Base-by-base conservation (phyloP, 192 early-diverging fungal genomes). In the Coemansia sp. region DNA sequence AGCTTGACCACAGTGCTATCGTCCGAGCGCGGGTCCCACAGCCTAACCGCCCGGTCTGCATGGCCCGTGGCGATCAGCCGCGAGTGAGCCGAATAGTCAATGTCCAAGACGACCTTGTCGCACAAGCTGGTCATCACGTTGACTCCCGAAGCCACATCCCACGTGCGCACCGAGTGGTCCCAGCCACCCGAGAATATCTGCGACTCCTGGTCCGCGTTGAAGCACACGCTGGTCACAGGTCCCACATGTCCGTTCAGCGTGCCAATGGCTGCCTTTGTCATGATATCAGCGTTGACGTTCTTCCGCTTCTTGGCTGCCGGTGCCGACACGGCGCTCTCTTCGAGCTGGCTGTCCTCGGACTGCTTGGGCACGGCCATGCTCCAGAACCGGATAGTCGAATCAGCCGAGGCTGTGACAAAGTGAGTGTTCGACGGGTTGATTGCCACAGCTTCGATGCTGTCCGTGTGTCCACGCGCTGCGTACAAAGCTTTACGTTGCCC, bases 131-230 rank as follows among this genome's bases (percentile, higher is more conserved):
- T 94, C 10, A 85, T 70, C 39, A 89, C 64, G 70, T 95, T 95
- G 20, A 89, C 85, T 47, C 89, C 87, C 34, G 86, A 79, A 43
- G 92, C 91, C 46, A 97, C 83, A 73, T 99, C 94, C 96, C 97
- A 99, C 13, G 87, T 80, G 65, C 95, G 86, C 52, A 97, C 87
- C 44, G 94, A 91, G 78, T 99, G 95, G 86, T 99, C 97, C 90
- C 91, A 94, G 68, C 95, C 93, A 73, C 92, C 95, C 64, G 90
- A 90, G 79, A 91, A 97, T 53, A 98, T 71, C 58, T 84, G 85
- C 66, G 88, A 85, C 67, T 85, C 76, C 38, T 88, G 82, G 15
- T 75, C 72, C n/a, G 68, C 73, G 79, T 92, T 88, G 76, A 93
- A 97, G 60, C 75, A 79, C 16, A 96, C 87, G 24, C 89, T 72